Conservation (phyloP, 1,284 basidiomycete genomes). For the Apiotrichum veenhuisii region DNA sequence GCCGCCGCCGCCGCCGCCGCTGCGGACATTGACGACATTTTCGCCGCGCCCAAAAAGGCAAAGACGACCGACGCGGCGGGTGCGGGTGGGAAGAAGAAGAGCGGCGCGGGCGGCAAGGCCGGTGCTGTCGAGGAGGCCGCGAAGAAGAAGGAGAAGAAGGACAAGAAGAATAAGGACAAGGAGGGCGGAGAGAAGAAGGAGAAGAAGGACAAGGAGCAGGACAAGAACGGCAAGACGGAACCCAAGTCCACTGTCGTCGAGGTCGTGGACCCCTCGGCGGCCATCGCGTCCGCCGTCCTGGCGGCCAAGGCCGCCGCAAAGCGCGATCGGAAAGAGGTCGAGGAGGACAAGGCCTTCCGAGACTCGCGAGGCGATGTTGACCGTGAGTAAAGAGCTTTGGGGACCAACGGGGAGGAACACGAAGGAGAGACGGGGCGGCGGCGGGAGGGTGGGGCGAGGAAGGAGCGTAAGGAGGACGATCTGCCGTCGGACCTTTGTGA, state of each 20-base stretch:
- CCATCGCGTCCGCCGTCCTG: conserved; percentile 9
- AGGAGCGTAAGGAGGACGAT: no score
- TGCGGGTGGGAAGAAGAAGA: conserved; percentile 23
- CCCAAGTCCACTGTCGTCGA: conserved; percentile 22
- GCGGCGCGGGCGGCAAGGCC: conserved; percentile 18
- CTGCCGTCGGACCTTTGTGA: no score
- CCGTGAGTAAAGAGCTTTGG: conserved; percentile 55
- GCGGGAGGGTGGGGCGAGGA: neutral
- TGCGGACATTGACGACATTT: conserved; percentile 43
- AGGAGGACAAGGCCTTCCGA: conserved; percentile 59
- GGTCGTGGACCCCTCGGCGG: conserved; percentile 31
- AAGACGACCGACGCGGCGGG: conserved; percentile 16
- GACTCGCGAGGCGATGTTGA: conserved; percentile 71
- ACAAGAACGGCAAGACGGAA: conserved; percentile 3
- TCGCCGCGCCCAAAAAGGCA: conserved; percentile 22
- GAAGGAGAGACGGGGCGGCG: no score
- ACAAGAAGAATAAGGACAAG: conserved; percentile 14
- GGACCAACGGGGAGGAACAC: neutral
- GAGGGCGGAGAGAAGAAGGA: conserved; percentile 1
- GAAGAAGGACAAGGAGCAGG: neutral
- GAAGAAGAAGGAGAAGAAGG: conserved; percentile 19
- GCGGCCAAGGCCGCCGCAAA: conserved; percentile 10
- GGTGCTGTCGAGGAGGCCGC: conserved; percentile 3
- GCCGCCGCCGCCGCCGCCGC: conserved; percentile 1
- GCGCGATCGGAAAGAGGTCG: conserved; percentile 30